Evolutionary conservation across 2,329 filamentous ascomycete genomes (phyloP), one percentile per base, ranked within the genome.

Genomic region (Fusarium sterilihyphosum): DNA sequence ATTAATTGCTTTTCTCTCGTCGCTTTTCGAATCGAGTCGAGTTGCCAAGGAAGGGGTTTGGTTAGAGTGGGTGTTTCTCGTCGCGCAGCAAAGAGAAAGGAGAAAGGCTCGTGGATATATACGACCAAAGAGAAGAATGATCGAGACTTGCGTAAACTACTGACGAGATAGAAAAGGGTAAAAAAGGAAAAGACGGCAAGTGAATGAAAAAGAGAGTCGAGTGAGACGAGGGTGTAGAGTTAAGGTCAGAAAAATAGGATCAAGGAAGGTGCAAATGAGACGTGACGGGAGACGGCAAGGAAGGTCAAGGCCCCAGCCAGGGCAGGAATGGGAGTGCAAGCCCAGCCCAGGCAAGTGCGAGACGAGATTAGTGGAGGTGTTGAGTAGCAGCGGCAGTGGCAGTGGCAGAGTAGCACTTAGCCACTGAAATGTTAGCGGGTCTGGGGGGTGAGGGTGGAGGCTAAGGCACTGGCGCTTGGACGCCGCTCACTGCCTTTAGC

Each of bases 1-100:
- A 63, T 67, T 20, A 46, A 60, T 49, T 46, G 50, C 37, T 47
- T 29, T 53, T 43, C 44, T 72, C 49, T 47, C 29, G 50, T 65
- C 17, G 44, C 29, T 65, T 61, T 67, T 61, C 57, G 61, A 67
- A 49, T 73, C 58, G 60, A 58, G 46, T 67, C 38, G 61, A 47
- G 52, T 70, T 59, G 57, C 40, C 46, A 52, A 59, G 43, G 56
- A 49, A 59, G 56, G 52, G 37, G 63, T n/a, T 57, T 49, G 26
- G 3, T 49, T 70, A 38, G 22, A 61, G 56, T 66, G 43, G 63
- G 43, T 62, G 47, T 22, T 70, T 78, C 77, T 78, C 77, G 75
- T 78, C 74, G 77, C 77, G 41, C 75, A 78, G 77, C 74, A 77
- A 78, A 63, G 76, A 78, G 75, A 76, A 64, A 60, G 49, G 67